Evolutionary conservation across 2,329 filamentous ascomycete species (phyloP).

Genomic region (Fusarium sp.): DNA sequence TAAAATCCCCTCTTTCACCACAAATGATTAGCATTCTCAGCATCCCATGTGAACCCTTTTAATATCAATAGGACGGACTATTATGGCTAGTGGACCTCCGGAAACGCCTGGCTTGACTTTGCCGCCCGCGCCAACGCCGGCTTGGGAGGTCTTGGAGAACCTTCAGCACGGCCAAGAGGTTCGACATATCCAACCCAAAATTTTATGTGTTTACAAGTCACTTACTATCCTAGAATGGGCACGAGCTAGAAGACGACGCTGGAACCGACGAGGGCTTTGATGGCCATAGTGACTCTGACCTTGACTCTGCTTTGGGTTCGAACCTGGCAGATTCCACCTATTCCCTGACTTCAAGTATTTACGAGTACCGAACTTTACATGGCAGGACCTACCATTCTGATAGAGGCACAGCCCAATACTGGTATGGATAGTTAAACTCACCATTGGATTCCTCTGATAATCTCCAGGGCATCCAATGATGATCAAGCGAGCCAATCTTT

Average conservation of each 20-base stretch:
- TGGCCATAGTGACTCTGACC: neutral
- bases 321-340: slow-evolving; percentile 10
- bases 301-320: slow-evolving; percentile 16
- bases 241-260: neutral
- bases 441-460: rapidly evolving
- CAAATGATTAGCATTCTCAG: rapidly evolving
- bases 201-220: neutral
- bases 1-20: slow-evolving; percentile 8
- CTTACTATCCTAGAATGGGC: neutral
- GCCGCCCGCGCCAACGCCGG: slow-evolving; percentile 11
- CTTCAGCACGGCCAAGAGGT: slow-evolving; percentile 10
- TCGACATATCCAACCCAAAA: rapidly evolving
- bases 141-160: slow-evolving; percentile 16
- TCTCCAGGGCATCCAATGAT: neutral
- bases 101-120: neutral
- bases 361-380: slow-evolving; percentile 12
- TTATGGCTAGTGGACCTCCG: neutral
- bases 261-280: neutral
- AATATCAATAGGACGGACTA: neutral
- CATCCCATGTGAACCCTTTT: rapidly evolving
- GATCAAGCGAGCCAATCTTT: slow-evolving; percentile 15
- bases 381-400: slow-evolving; percentile 20
- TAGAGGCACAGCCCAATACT: slow-evolving; percentile 7
- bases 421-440: rapidly evolving
- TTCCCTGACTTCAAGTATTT: slow-evolving; percentile 15